Base-by-base conservation (phyloP, 2,329 filamentous ascomycete genomes). In the Pseudogymnoascus sp. region DNA sequence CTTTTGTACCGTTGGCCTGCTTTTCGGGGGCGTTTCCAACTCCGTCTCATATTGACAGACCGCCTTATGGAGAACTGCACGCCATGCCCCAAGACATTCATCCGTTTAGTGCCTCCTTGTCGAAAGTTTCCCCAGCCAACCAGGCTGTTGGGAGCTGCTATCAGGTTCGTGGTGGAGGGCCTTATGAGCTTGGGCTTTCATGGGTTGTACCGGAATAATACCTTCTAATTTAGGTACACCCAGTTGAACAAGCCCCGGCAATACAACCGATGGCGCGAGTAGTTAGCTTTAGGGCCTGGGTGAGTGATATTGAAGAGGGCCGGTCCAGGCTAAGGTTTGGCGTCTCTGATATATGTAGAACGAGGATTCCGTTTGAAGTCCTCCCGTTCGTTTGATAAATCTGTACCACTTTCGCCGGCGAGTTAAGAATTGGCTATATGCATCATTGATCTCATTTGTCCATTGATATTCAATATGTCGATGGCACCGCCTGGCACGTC, bases 401-500 rank as follows among this genome's bases (percentile, higher is more conserved):
- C 11, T 33, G 49, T 55, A 55, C 49, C 16, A 22, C 49, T 55
- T 33, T 16, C 16, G 49, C 49, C 49, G 49, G 49, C 49, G 16
- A 33, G 49, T 33, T 55, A 55, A 55, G 28, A 30, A 22, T 33
- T 55, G 49, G 28, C n/a, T 55, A 19, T 55, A 55, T 55, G 49
- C 49, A 55, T 55, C 49, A 22, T 55, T 55, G 49, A 55, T 55
- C 28, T 55, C n/a, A 33, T 33, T 55, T 33, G 49, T 35, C 35
- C 28, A 55, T 55, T 55, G 28, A 55, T 55, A 33, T 55, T 55
- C 49, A 55, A 55, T 35, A 55, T 55, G 49, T 55, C 49, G 49
- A 55, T 55, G 49, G 49, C 49, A 55, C 49, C 49, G 49, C 49
- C 49, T 55, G 49, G 49, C 49, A 55, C 49, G 49, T 55, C 49